Base-by-base conservation (phyloP, 2,329 filamentous ascomycete species). In the Pseudogymnoascus sp. region DNA sequence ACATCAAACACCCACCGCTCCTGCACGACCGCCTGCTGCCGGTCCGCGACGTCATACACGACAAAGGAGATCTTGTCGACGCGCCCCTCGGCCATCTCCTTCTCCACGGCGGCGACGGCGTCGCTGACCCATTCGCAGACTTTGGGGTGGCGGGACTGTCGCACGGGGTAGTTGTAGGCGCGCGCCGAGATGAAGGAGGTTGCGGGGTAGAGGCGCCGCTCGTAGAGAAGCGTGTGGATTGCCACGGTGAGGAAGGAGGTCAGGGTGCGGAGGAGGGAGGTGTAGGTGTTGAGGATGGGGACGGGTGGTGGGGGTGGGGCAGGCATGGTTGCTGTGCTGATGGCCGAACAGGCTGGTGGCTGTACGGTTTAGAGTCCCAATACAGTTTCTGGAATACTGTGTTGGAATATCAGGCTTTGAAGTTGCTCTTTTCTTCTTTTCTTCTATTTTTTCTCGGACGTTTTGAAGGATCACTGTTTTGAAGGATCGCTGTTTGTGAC, bases 111-210 rank as follows among this genome's bases (percentile, higher is more conserved):
- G 62, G 81, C 75, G 60, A 88, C 80, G 65, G 87, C 86, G 74
- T 88, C 84, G 68, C 80, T 82, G 74, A 90, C 85, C 83, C 87
- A 90, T 71, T 82, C 78, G 77, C 87, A 90, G 67, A 91, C 86
- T 67, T 82, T 80, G 0, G 87, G 87, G 73, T 90, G 87, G 50
- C 87, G 83, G 65, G 81, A 87, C 72, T 90, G 87, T 63, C 84
- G 83, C 64, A 89, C 85, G n/a, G 87, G 80, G 67, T 85, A 84
- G 75, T 89, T 89, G 78, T 89, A 89, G 70, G 85, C 86, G 65
- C 85, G 82, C 6, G 85, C 82, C 44, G 83, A 81, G 53, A 88
- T 78, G 74, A 90, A 91, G n/a, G 87, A 84, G 38, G 80, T 77
- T 62, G 77, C 76, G 1, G 87, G 87, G 71, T 91, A 91, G 69